phyloP scores from a whole-genome alignment of 352 stramenopile genomes.

The Pythium dissimile region DNA sequence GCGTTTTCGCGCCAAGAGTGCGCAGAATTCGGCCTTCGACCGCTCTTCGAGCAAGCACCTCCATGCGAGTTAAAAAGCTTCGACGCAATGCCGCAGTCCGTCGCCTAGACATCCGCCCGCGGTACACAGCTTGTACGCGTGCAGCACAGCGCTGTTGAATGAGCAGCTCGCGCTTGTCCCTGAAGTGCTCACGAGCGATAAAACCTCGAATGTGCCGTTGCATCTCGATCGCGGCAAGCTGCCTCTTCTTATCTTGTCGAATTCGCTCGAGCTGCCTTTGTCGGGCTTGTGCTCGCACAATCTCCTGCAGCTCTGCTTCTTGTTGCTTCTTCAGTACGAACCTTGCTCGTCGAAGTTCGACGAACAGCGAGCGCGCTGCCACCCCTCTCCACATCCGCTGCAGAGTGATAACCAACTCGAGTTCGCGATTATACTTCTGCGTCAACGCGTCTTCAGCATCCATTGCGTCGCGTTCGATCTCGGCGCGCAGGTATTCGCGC shows the following conservation, averaged over 20 bases:
- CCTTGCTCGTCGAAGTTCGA: constrained; percentile 51
- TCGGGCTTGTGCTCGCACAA: constrained; percentile 47
- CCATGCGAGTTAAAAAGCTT: constrained; percentile 76
- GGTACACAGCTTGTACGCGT: constrained; percentile 67
- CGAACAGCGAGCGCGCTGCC: constrained; percentile 54
- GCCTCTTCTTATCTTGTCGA: constrained; percentile 34
- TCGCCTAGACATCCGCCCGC: constrained; percentile 60
- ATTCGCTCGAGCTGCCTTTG: constrained; percentile 48
- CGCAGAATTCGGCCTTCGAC: constrained; percentile 64
- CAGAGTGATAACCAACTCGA: constrained; percentile 57
- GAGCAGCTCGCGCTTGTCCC: constrained; percentile 50
- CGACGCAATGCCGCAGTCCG: constrained; percentile 60
- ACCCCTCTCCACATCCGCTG: constrained; percentile 74
- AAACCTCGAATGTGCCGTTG: constrained; percentile 67
- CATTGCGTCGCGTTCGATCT: constrained; percentile 61
- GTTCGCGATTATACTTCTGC: constrained; percentile 42
- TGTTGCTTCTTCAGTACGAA: constrained; percentile 65
- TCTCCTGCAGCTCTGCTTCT: constrained; percentile 63
- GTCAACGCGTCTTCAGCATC: constrained; percentile 38
- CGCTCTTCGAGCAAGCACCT: constrained; percentile 54
- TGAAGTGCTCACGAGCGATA: constrained; percentile 48
- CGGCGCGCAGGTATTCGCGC: constrained; percentile 62
- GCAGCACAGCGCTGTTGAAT: constrained; percentile 41
- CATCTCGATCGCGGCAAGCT: constrained; percentile 61
- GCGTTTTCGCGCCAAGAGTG: constrained; percentile 48